phyloP scores from a whole-genome alignment of 148 eudicot species.

The Silene latifolia region DNA sequence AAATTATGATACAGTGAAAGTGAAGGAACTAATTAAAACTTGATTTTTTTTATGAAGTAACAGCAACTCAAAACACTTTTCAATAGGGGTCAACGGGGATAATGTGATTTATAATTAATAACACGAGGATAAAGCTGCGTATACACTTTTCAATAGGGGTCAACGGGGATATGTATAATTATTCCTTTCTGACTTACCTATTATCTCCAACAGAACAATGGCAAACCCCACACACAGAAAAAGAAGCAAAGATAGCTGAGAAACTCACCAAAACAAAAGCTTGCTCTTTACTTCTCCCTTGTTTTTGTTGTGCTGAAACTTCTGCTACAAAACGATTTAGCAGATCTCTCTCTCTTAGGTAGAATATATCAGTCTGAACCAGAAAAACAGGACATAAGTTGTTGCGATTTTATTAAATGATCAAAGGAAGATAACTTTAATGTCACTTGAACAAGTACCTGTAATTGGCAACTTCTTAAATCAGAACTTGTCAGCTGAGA shows the following conservation, averaged over 20 bases:
- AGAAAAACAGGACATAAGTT: constrained; percentile 9
- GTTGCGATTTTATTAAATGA: neutral
- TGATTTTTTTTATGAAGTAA: too few species aligned
- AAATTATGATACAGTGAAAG: too few species aligned
- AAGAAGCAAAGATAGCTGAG: neutral
- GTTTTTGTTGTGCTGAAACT: constrained; percentile 56
- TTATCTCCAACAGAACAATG: too few species aligned
- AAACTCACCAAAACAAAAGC: constrained; percentile 63
- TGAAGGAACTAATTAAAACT: neutral
- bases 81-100: too few species aligned
- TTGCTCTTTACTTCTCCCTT: constrained; percentile 73
- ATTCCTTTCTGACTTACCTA: too few species aligned
- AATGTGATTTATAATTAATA: too few species aligned
- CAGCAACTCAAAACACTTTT: too few species aligned
- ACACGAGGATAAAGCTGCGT: too few species aligned
- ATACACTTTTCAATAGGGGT: too few species aligned
- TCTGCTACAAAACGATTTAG: constrained; percentile 68
- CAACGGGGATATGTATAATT: too few species aligned
- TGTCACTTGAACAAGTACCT: constrained; percentile 40
- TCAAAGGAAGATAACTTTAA: constrained; percentile 8
- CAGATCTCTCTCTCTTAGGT: constrained; percentile 85
- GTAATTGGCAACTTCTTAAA: constrained; percentile 57
- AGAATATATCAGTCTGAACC: constrained; percentile 74
- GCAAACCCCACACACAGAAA: neutral
- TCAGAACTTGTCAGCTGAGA: constrained; percentile 55